Base-by-base conservation (phyloP, 2,329 filamentous ascomycete genomes). In the Fusarium haematococcum region DNA sequence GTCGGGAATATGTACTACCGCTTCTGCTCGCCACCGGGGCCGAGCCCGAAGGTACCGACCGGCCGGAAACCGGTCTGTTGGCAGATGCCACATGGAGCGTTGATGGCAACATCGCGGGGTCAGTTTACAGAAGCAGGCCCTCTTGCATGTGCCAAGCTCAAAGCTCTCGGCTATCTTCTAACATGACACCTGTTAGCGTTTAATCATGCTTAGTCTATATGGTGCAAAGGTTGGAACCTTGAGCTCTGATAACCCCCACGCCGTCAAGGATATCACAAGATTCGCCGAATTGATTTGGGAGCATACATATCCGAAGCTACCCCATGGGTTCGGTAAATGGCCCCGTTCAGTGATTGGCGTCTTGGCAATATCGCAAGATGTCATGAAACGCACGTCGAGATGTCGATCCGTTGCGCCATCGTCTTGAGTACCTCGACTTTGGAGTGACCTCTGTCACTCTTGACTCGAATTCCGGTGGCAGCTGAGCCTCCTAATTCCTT, bases 331-430 rank as follows among this genome's bases (percentile, higher is more conserved):
- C 39, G 43, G 18, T 14, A n/a, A n/a, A 45, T 23, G 3, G 13
- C 3, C 32, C 30, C 10, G 16, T 25, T 63, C 56, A 18, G 11
- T 35, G 23, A 45, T 67, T 63, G 54, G 66, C 18, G 25, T 13
- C 32, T 62, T 58, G 45, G 60, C 35, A 32, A 33, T 56, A 54
- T 64, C 56, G 50, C 33, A 65, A 50, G 33, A 63, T 63, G 50
- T 63, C 43, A 56, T 27, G 10, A 63, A 63, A 56, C 61, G 61
- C 61, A 63, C 61, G 61, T 41, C 33, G 25, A 39, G 14, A 35
- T 25, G 56, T 4, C 37, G 27, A 59, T 59, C 65, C 7, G 30
- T 68, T 60, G 41, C 68, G 65, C 57, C 61, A 70, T 70, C 27
- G 33, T 10, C 30, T 18, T 14, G 7, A 43, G 62, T 62, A 45